Conservation (phyloP, 495 filamentous ascomycete genomes). For the Aspergillus asperescens region DNA sequence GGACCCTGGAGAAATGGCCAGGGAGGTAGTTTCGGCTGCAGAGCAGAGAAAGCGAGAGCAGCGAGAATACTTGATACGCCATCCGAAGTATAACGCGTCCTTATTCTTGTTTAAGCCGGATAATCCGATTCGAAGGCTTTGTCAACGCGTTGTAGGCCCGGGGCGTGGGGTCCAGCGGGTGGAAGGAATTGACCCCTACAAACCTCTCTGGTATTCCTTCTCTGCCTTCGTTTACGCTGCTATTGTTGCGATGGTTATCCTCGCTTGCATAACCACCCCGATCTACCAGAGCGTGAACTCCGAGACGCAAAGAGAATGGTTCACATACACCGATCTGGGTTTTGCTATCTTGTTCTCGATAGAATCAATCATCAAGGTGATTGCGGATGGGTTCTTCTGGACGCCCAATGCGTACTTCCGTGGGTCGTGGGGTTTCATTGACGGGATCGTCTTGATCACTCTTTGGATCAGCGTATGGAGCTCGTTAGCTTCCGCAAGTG, state of each 20-base stretch:
- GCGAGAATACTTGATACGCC: slow-evolving; percentile 77
- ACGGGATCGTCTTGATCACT: slow-evolving; percentile 85
- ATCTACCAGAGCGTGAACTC: slow-evolving; percentile 88
- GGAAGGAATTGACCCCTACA: slow-evolving; percentile 81
- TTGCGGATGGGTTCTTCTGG: slow-evolving; percentile 95
- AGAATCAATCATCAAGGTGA: slow-evolving; percentile 86
- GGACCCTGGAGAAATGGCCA: slow-evolving; percentile 81
- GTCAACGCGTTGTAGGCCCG: slow-evolving; percentile 87
- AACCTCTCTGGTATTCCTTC: slow-evolving; percentile 84
- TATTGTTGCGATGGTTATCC: slow-evolving; percentile 93
- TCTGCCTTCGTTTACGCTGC: slow-evolving; percentile 90
- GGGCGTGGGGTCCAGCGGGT: slow-evolving; percentile 80
- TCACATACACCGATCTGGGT: slow-evolving; percentile 82
- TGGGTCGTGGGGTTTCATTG: slow-evolving; percentile 95
- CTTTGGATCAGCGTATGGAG: slow-evolving; percentile 94
- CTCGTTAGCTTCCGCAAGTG: slow-evolving; percentile 68
- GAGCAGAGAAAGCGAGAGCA: slow-evolving; percentile 80
- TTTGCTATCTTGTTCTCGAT: slow-evolving; percentile 85
- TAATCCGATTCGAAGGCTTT: slow-evolving; percentile 72
- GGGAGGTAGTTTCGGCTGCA: slow-evolving; percentile 78
- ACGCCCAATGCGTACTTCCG: slow-evolving; percentile 97
- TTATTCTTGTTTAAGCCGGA: slow-evolving; percentile 78
- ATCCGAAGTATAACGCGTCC: slow-evolving; percentile 90
- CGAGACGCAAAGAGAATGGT: slow-evolving; percentile 77
- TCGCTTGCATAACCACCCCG: slow-evolving; percentile 92